Evolutionary conservation across 2,329 filamentous ascomycete species (phyloP).

Genomic region (Dactylellina sp.): DNA sequence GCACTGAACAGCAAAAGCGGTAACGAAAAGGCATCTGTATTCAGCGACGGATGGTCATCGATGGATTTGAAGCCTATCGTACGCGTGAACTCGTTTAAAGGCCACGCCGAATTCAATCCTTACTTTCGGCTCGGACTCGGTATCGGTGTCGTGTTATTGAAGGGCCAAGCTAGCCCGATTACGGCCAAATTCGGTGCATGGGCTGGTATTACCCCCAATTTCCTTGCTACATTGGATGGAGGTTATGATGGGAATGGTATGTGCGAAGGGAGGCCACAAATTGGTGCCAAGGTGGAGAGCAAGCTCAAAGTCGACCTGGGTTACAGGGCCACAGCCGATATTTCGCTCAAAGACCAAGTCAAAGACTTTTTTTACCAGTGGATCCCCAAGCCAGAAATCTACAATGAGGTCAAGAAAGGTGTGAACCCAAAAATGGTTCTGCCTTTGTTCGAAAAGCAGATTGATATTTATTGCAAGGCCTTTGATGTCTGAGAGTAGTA

Average conservation of each 20-base stretch:
- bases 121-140: conserved; percentile 33
- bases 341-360: neutral
- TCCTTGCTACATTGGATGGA: neutral
- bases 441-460: too few species aligned
- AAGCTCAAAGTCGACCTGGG: conserved; percentile 14
- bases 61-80: conserved; percentile 18
- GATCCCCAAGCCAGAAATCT: too few species aligned
- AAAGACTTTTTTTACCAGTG: too few species aligned
- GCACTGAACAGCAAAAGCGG: neutral
- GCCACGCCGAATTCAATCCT: conserved; percentile 17
- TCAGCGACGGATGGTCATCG: too few species aligned
- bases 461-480: too few species aligned
- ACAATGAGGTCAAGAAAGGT: too few species aligned
- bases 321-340: conserved; percentile 8
- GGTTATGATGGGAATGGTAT: conserved; percentile 18
- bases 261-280: conserved; percentile 12
- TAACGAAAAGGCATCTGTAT: neutral
- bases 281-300: conserved; percentile 22
- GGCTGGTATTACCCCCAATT: conserved; percentile 25
- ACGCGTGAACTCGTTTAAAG: neutral
- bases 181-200: conserved; percentile 18
- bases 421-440: too few species aligned
- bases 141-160: conserved; percentile 29
- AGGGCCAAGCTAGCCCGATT: neutral
- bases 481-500: too few species aligned